Base-by-base conservation (phyloP, 371 early-diverging fungal species). In the Choanephora cucurbitarum region DNA sequence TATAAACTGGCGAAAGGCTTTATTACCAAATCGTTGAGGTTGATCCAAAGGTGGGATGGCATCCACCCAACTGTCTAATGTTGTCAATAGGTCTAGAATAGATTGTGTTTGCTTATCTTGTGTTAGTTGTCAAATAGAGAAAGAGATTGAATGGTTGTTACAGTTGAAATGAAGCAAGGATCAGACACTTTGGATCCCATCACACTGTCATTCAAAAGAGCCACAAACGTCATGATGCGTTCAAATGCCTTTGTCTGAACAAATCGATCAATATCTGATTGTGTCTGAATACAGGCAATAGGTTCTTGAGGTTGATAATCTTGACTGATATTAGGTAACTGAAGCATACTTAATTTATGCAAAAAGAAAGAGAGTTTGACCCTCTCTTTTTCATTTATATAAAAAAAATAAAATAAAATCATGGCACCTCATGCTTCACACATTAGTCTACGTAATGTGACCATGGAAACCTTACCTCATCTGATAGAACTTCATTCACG, bases 11-110 rank as follows among this genome's bases (percentile, higher is more conserved):
- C 87, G 76, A 67, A 91, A 93, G 0, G 91, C 88, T 41, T 83
- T 85, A 69, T 91, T 93, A 9, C 91, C 91, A 66, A 91, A 87
- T 5, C 91, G 81, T 64, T 88, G 86, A 3, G 88, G 87, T 24
- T 85, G 80, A 17, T 75, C 70, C 28, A 84, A 70, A 18, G 92
- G 93, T 19, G 93, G 94, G 23, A 89, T 83, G 24, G 86, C 80
- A 24, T 72, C 82, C 28, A 93, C 82, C 92, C 91, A 94, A 22
- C 42, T 41, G 45, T 86, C 83, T n/a, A 93, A 47, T 5, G 57
- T 70, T 14, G 89, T 83, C 21, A 96, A 68, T 52, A 91, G 52
- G 10, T 61, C 66, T 31, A 91, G 39, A 23, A 92, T 65, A 22
- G 67, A 71, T 50, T 75, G 65, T 37, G 82, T 72, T 51, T 78